Percentiles rank a stretch among this genome's conserved stretches.
phyloP scores from a whole-genome alignment of 2,329 filamentous ascomycete species.

The Microcyclospora pomicola region DNA sequence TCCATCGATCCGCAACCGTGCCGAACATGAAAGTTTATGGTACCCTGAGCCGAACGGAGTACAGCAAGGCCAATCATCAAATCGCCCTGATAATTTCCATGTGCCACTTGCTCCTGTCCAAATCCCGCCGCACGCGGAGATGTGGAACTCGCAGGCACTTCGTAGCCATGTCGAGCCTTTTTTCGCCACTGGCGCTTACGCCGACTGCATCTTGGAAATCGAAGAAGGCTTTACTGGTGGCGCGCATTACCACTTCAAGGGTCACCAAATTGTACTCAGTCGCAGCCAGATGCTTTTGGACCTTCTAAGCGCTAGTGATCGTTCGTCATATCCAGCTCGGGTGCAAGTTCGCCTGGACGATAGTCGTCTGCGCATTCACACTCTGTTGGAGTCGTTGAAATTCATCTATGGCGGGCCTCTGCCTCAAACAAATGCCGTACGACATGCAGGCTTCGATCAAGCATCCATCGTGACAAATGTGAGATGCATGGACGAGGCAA shows the following conservation, averaged over 20 bases:
- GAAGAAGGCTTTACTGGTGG: constrained; percentile 9
- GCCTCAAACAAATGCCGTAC: constrained; percentile 11
- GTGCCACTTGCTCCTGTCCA: too few relatives aligned
- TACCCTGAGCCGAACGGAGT: too few relatives aligned
- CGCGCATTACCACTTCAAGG: constrained; percentile 11
- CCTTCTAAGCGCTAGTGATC: constrained; percentile 10
- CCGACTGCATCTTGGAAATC: constrained; percentile 21
- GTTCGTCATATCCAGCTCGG: constrained; percentile 4
- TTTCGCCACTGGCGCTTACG: constrained; percentile 15
- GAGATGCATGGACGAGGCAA: constrained; percentile 24
- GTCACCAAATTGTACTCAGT: constrained; percentile 19
- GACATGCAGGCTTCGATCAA: constrained; percentile 2
- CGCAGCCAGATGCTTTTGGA: constrained; percentile 17
- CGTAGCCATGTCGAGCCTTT: constrained; percentile 17
- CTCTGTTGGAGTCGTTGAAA: constrained; percentile 17
- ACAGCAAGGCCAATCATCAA: too few relatives aligned
- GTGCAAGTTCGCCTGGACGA: constrained; percentile 11
- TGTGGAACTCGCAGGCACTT: constrained; percentile 18
- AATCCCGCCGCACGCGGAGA: constrained; percentile 4
- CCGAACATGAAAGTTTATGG: too few relatives aligned
- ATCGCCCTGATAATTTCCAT: too few relatives aligned
- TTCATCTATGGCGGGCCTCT: constrained; percentile 22
- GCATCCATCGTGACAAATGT: constrained; percentile 5
- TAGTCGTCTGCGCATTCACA: constrained; percentile 9
- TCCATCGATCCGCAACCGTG: too few relatives aligned